Evolutionary conservation across 495 filamentous ascomycete species (phyloP).

Genomic region (Talaromyces wortmannii): DNA sequence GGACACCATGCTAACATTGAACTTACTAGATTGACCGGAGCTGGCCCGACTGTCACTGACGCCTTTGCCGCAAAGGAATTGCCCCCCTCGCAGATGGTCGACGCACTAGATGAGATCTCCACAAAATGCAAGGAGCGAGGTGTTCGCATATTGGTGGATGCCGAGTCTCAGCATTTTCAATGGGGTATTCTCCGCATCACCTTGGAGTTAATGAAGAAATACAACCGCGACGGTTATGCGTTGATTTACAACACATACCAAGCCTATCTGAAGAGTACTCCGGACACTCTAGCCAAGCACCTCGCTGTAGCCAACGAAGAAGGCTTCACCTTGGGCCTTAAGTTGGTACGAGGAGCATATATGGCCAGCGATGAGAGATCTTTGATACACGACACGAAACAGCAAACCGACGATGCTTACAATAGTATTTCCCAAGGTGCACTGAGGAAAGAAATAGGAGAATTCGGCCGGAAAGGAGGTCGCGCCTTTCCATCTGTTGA

Average conservation of each 20-base stretch:
- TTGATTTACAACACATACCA: slow-evolving; percentile 71
- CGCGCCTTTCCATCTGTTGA: slow-evolving; percentile 24
- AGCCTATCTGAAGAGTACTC: slow-evolving; percentile 69
- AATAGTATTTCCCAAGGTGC: slow-evolving; percentile 45
- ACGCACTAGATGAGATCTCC: slow-evolving; percentile 31
- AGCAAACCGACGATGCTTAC: slow-evolving; percentile 61
- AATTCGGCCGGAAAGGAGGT: slow-evolving; percentile 36
- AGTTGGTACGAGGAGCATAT: slow-evolving; percentile 87
- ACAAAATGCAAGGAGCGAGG: slow-evolving; percentile 39
- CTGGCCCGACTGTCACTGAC: slow-evolving; percentile 18
- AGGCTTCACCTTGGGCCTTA: slow-evolving; percentile 71
- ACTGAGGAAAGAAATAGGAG: slow-evolving; percentile 20
- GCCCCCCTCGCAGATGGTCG: slow-evolving; percentile 26
- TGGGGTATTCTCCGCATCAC: slow-evolving; percentile 73
- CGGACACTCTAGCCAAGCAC: slow-evolving; percentile 52
- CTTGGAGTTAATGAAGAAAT: slow-evolving; percentile 67
- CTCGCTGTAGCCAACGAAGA: slow-evolving; percentile 54
- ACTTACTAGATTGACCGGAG: slow-evolving; percentile 21
- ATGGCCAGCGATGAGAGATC: slow-evolving; percentile 67
- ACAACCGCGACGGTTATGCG: slow-evolving; percentile 52
- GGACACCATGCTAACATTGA: not conserved
- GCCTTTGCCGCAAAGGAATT: slow-evolving; percentile 23
- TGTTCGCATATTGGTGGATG: slow-evolving; percentile 72
- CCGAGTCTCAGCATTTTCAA: slow-evolving; percentile 73
- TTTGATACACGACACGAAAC: slow-evolving; percentile 70